Conservation (phyloP, 345 rosid species). For the Pistacia vera region DNA sequence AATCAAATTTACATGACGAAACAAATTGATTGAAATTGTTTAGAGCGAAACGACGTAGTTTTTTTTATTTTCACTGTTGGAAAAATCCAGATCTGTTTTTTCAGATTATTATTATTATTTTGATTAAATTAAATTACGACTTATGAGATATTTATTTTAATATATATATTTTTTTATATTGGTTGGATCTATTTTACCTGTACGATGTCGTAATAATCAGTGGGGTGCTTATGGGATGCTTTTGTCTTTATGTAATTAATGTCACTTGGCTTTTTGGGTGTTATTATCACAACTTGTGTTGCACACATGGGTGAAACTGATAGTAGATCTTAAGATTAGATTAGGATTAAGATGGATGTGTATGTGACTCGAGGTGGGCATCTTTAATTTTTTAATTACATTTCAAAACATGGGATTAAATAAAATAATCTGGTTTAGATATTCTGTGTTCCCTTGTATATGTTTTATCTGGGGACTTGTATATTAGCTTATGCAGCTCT, state of each 20-base stretch:
- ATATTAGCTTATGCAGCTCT: not conserved
- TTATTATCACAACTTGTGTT: not conserved
- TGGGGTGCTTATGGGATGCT: not conserved
- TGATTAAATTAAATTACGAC: too few species aligned
- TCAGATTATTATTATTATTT: not conserved
- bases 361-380: not conserved
- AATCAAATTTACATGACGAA: too few species aligned
- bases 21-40: too few species aligned
- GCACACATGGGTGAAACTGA: not conserved
- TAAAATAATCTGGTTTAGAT: not conserved
- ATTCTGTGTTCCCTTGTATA: not conserved
- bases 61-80: too few species aligned
- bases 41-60: too few species aligned
- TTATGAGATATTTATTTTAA: not conserved
- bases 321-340: not conserved
- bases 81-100: not conserved
- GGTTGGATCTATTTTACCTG: not conserved
- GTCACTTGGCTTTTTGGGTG: not conserved
- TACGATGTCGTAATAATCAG: not conserved
- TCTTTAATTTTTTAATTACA: not conserved
- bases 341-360: not conserved
- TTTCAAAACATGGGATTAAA: not conserved
- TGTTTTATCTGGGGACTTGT: not conserved
- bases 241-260: slow-evolving; percentile 13
- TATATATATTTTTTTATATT: too few species aligned